These are phyloP conservation scores for Primulina eburnea DNA, from an alignment of 257 asterid genomes.

Conservation along the genomic window DNA sequence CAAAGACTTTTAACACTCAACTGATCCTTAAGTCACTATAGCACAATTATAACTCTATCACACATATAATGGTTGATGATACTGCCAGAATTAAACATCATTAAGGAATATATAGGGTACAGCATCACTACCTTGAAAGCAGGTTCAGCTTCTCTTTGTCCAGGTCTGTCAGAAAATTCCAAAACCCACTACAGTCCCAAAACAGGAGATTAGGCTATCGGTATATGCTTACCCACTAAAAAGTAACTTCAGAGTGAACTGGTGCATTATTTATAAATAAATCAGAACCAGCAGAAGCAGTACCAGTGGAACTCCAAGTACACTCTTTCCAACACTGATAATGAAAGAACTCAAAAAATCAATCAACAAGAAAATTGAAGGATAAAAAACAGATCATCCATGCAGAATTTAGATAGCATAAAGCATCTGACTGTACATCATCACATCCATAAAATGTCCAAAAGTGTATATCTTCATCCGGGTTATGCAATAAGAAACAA, in stretches of 20 bases:
- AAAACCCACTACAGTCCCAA: constrained; percentile 50
- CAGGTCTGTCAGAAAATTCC: constrained; percentile 62
- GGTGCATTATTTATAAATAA: background rate
- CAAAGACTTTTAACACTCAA: background rate
- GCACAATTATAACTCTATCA: background rate
- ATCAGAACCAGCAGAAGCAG: constrained; percentile 21
- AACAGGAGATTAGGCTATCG: constrained; percentile 18
- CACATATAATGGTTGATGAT: background rate
- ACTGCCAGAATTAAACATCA: background rate
- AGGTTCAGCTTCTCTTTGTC: constrained; percentile 57
- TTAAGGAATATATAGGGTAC: background rate
- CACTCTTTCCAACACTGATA: constrained; percentile 64
- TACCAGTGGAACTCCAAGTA: constrained; percentile 59
- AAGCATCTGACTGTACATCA: background rate
- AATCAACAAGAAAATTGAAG: background rate
- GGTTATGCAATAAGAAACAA: background rate
- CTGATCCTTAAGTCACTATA: background rate
- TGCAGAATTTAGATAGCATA: constrained; percentile 5
- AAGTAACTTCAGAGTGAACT: constrained; percentile 9
- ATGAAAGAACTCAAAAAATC: constrained; percentile 3
- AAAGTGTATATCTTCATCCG: background rate
- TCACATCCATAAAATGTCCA: background rate
- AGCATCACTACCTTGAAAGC: constrained; percentile 51
- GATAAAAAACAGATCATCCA: background rate
- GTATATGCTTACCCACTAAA: constrained; percentile 23